Base-by-base conservation (phyloP, 371 early-diverging fungal genomes). In the Conidiobolus incongruus region DNA sequence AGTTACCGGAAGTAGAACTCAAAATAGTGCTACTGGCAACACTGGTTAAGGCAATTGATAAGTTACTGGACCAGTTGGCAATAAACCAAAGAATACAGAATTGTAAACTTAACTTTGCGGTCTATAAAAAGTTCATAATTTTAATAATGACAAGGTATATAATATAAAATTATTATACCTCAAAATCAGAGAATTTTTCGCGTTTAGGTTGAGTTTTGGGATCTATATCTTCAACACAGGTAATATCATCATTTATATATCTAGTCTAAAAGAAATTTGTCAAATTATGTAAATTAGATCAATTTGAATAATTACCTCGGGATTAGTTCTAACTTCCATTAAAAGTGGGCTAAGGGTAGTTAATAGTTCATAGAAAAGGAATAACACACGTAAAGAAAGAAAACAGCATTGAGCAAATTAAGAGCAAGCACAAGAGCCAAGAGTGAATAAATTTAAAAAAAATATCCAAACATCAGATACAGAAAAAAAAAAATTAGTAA, bases 51-150 rank as follows among this genome's bases (percentile, higher is more conserved):
- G 77, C 77, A 21, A 81, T 54, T 30, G 81, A 77, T 2, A 77
- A 71, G 47, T 81, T 85, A 26, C 68, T 75, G 4, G 71, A 60
- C 58, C 72, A 73, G 49, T 80, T 81, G 22, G 83, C 82, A 40
- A 60, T 8, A 56, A 81, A 85, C 82, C 86, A 82, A 21, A 83
- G 58, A 22, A 78, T 58, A 55, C 81, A 80, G 47, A 84, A 84
- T 1, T 58, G 54, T n/a, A 79, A 47, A 11, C 81, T 72, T 30
- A 84, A 59, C 46, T 62, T 53, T 6, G 78, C 74, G 2, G 77
- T 69, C 52, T 79, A 61, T 26, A 52, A 43, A 30, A 62, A 13
- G 22, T 8, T 19, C 10, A 16, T 16, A n/a, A 22, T 4, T 7
- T 34, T 30, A 30, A 30, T 30, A 30, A 10, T 10, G 13, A 30